A percentile compares a stretch with the other conserved stretches of the same genome.
phyloP scores from a whole-genome alignment of 306 rosid genomes.

The Lathyrus oleraceus region DNA sequence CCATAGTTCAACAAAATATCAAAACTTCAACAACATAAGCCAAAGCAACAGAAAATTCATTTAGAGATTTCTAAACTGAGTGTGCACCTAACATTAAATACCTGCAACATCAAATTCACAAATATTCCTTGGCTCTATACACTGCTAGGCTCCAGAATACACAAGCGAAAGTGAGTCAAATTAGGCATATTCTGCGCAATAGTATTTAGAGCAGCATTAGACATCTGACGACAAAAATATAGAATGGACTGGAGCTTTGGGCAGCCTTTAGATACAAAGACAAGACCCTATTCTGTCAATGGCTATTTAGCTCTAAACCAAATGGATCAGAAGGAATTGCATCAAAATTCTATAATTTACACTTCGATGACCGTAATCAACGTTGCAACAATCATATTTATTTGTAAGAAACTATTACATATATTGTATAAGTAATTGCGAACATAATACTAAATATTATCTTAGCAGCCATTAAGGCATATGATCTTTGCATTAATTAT shows the following conservation, averaged over 20 bases:
- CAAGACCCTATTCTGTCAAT: constrained; percentile 83
- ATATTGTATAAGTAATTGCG: too few species aligned
- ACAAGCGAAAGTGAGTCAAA: constrained; percentile 83
- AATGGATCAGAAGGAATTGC: constrained; percentile 87
- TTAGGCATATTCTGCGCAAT: constrained; percentile 81
- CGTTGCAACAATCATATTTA: too few species aligned
- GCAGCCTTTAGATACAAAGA: constrained; percentile 88
- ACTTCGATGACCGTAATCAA: too few species aligned
- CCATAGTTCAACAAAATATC: constrained; percentile 44
- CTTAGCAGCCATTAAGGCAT: too few species aligned
- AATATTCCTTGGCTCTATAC: constrained; percentile 9
- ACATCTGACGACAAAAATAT: constrained; percentile 90
- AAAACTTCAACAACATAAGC: constrained; percentile 48
- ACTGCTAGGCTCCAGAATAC: constrained; percentile 75
- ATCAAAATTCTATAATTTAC: too few species aligned
- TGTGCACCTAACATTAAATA: constrained; percentile 53
- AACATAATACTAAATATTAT: too few species aligned
- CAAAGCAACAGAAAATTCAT: constrained; percentile 35
- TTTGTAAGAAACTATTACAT: too few species aligned
- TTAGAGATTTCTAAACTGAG: constrained; percentile 40
- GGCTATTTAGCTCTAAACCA: constrained; percentile 71
- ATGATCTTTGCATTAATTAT: too few species aligned
- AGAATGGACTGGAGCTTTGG: constrained; percentile 86
- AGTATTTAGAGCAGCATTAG: constrained; percentile 77
- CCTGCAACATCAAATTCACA: constrained; percentile 3